Conservation (phyloP, 2,329 filamentous ascomycete species). For the Microascus cirrosus region DNA sequence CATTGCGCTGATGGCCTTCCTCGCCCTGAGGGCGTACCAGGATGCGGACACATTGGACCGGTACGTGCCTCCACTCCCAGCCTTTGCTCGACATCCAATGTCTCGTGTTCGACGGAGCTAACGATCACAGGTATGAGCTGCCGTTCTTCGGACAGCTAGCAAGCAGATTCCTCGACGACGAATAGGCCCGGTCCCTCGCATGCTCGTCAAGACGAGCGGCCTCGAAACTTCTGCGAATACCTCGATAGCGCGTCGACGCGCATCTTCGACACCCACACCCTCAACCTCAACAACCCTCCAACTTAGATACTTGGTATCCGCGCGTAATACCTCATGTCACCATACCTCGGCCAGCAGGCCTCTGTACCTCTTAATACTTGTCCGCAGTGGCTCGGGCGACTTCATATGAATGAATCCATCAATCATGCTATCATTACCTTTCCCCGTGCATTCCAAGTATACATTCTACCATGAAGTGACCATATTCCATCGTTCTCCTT, state of each 20-base stretch:
- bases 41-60: constrained; percentile 62
- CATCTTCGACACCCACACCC: background rate
- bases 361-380: background rate
- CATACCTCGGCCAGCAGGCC: background rate
- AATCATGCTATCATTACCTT: background rate
- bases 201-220: background rate
- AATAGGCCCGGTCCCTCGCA: constrained; percentile 26
- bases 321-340: background rate
- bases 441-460: background rate
- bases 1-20: constrained; percentile 60
- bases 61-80: constrained; percentile 36
- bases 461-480: background rate
- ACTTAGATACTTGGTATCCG: no score
- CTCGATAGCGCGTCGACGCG: no score
- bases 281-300: background rate
- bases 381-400: background rate
- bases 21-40: constrained; percentile 70
- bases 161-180: constrained; percentile 83
- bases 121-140: constrained; percentile 58
- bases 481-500: background rate
- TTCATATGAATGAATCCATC: background rate
- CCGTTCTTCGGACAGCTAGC: constrained; percentile 79
- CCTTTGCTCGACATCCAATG: constrained; percentile 16
- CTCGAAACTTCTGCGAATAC: background rate
- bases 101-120: constrained; percentile 1